Evolutionary conservation across 148 eudicot genomes (phyloP).

Genomic region (Tetragonia tetragonoides): DNA sequence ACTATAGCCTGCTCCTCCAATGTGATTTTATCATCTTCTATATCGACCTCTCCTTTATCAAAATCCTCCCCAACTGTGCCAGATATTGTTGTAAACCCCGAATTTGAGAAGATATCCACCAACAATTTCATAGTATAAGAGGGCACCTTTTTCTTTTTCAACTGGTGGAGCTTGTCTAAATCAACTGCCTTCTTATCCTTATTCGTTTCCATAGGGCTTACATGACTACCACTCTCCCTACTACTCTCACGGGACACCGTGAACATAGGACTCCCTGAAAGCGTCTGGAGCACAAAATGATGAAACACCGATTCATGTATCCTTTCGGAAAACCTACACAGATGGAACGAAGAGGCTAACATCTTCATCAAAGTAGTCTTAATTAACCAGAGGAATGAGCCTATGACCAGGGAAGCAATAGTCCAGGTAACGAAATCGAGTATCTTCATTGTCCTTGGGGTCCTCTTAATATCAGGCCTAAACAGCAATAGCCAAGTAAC

Average conservation of each 20-base stretch:
- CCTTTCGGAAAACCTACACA: conserved; percentile 75
- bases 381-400: conserved; percentile 64
- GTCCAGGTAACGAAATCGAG: conserved; percentile 51
- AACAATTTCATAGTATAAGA: conserved; percentile 85
- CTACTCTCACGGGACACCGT: conserved; percentile 34
- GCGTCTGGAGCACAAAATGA: conserved; percentile 64
- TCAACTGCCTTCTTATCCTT: conserved; percentile 55
- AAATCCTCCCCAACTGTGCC: conserved; percentile 49
- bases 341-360: conserved; percentile 79
- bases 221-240: conserved; percentile 32
- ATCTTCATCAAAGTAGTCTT: conserved; percentile 71
- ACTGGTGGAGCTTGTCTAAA: conserved; percentile 59
- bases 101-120: conserved; percentile 67
- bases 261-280: conserved; percentile 65
- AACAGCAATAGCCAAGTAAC: conserved; percentile 61
- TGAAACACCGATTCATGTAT: conserved; percentile 76
- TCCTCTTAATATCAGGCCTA: conserved; percentile 27
- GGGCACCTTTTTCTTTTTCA: conserved; percentile 81
- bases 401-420: conserved; percentile 53
- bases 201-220: conserved; percentile 40
- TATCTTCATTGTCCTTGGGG: conserved; percentile 12
- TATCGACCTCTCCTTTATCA: conserved; percentile 56
- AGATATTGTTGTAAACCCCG: conserved; percentile 76
- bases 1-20: conserved; percentile 86
- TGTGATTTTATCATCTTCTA: conserved; percentile 65